phyloP scores from a whole-genome alignment of 352 stramenopile species.

The Phytopythium helicoides region DNA sequence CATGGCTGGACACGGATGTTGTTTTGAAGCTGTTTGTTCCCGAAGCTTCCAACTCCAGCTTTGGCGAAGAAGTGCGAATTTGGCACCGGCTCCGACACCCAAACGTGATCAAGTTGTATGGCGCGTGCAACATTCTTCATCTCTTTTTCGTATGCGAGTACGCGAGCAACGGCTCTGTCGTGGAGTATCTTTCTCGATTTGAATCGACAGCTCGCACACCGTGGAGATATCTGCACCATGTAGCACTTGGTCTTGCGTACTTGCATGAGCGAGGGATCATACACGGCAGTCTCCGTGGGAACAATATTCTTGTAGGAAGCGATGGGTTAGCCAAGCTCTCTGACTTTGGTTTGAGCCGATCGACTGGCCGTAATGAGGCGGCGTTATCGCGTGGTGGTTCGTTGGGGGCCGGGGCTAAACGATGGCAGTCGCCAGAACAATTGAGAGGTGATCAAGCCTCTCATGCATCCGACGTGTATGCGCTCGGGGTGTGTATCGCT shows the following conservation, averaged over 20 bases:
- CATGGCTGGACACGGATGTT: constrained; percentile 13
- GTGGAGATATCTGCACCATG: constrained; percentile 20
- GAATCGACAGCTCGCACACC: not conserved
- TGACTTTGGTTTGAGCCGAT: constrained; percentile 23
- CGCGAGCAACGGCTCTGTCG: constrained; percentile 18
- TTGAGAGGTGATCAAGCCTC: constrained; percentile 10
- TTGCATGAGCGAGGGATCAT: constrained; percentile 23
- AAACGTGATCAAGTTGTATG: constrained; percentile 2
- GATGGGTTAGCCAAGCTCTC: constrained; percentile 19
- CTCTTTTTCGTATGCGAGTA: constrained; percentile 23
- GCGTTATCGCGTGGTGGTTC: not conserved
- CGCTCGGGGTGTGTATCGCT: constrained; percentile 34
- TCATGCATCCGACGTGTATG: constrained; percentile 36
- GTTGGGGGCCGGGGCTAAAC: not conserved
- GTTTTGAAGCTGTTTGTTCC: constrained; percentile 11
- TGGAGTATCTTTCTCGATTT: constrained; percentile 8
- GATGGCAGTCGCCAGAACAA: constrained; percentile 31
- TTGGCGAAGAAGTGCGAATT: constrained; percentile 7
- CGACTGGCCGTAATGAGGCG: not conserved
- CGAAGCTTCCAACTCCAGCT: not conserved
- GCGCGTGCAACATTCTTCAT: not conserved
- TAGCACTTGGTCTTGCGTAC: constrained; percentile 26
- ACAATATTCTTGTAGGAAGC: constrained; percentile 25
- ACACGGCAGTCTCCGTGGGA: constrained; percentile 21
- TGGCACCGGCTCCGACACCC: constrained; percentile 7